Evolutionary conservation across 495 filamentous ascomycete genomes (phyloP), one percentile per base, ranked within the genome.

Genomic region (Glonium stellatum): DNA sequence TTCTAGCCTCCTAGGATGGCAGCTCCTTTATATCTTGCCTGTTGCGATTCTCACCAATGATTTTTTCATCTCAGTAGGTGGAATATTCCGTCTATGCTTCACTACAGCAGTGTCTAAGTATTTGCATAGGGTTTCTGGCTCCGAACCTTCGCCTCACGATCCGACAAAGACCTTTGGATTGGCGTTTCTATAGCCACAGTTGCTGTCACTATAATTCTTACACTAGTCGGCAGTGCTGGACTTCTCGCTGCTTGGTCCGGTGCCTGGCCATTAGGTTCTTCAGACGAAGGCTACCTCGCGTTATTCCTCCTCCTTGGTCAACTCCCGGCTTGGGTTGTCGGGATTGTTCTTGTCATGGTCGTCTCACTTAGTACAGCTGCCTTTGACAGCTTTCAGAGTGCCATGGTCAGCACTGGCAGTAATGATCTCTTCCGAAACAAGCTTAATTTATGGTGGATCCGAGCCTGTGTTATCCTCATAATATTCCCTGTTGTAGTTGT

Each of bases 371-470:
- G 80, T 66, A 88, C 85, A 0, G 84, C 87, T 1, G 84, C 86
- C 1, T 90, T 90, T 56, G 87, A 90, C 71, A 82, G 77, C 55
- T 75, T 89, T 37, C 87, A 90, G 70, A 84, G 84, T 0, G 84
- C 87, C 48, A 90, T 89, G 85, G 83, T 90, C 0, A 87, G 84
- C 5, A 84, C 83, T 0, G 82, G 82, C 18, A 87, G 84, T 55
- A 89, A 89, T 69, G 87, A 90, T 66, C 60, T 90, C n/a, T 89
- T 89, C 75, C 82, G 85, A 47, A 90, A 90, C 75, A 79, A 77
- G 47, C 78, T 90, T 23, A 83, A 82, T 58, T 79, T 90, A 48
- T 83, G 86, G 82, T 84, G 68, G 64, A 84, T 90, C 52, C 80
- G 87, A 46, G 76, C 59, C 12, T 77, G 77, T 10, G 86, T 90